Percentiles rank a stretch among this genome's conserved stretches.
Evolutionary conservation across 2,329 filamentous ascomycete genomes (phyloP).

Genomic region (Botryotinia globosa): DNA sequence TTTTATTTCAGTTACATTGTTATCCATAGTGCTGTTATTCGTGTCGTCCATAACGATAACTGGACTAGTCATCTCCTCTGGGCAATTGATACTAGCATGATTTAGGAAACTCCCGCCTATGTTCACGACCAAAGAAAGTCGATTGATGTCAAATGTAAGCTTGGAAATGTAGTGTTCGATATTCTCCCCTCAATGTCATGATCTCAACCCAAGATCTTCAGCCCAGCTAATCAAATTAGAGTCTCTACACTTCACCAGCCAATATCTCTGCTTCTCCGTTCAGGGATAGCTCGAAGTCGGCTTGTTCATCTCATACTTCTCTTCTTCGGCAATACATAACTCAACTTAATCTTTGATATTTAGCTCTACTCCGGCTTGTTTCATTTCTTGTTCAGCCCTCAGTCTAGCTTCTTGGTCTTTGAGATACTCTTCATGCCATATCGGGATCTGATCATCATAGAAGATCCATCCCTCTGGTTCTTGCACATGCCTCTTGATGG

Average conservation of each 20-base stretch:
- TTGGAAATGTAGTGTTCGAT: not conserved
- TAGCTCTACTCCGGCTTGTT: too few relatives aligned
- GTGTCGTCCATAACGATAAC: constrained; percentile 6
- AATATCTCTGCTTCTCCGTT: not conserved
- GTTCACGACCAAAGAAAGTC: not conserved
- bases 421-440: not conserved
- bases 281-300: not conserved
- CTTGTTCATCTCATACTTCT: not conserved
- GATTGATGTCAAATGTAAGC: not conserved
- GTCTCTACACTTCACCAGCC: not conserved
- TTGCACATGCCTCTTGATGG: not conserved
- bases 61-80: constrained; percentile 2
- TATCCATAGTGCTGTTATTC: constrained; percentile 6
- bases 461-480: not conserved
- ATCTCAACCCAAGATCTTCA: not conserved
- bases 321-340: too few relatives aligned
- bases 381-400: not conserved
- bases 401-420: not conserved
- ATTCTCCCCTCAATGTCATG: not conserved
- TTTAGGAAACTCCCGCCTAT: too few relatives aligned
- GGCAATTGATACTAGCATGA: too few relatives aligned
- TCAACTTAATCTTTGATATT: too few relatives aligned
- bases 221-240: not conserved
- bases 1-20: not conserved
- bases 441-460: not conserved